phyloP scores from a whole-genome alignment of 106 monocot species.

The Amphibolis antarctica region DNA sequence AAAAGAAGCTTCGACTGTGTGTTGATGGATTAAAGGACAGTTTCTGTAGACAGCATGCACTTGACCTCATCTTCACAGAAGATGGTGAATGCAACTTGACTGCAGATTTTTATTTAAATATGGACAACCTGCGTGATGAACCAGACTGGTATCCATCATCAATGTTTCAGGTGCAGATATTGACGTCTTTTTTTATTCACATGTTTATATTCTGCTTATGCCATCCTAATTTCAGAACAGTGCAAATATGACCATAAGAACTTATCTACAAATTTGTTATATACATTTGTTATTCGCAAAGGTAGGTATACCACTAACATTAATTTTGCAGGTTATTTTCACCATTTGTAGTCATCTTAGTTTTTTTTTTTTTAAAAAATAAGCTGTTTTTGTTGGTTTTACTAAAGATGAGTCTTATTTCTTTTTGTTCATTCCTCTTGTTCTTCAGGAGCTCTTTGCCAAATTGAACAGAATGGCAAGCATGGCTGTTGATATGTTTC shows the following conservation, averaged over 20 bases:
- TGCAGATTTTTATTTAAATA: constrained; percentile 74
- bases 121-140: constrained; percentile 47
- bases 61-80: constrained; percentile 95
- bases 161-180: constrained; percentile 61
- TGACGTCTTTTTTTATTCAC: no score
- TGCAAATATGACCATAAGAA: no score
- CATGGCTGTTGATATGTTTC: constrained; percentile 81
- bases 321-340: background rate
- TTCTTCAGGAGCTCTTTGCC: constrained; percentile 62
- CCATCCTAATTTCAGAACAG: no score
- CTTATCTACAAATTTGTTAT: no score
- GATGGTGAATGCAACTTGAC: constrained; percentile 70
- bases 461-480: constrained; percentile 74
- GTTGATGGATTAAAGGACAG: constrained; percentile 70
- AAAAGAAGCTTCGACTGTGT: constrained; percentile 59
- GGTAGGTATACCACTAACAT: no score
- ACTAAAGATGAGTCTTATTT: background rate
- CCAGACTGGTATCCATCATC: constrained; percentile 64
- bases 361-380: background rate
- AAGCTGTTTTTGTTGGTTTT: background rate
- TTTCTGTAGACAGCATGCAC: constrained; percentile 90
- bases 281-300: no score
- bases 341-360: background rate
- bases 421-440: background rate
- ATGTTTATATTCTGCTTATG: no score